These are phyloP conservation scores for Tillandsia leiboldiana DNA, from an alignment of 176 grass and related monocot species.

Conservation along the genomic window DNA sequence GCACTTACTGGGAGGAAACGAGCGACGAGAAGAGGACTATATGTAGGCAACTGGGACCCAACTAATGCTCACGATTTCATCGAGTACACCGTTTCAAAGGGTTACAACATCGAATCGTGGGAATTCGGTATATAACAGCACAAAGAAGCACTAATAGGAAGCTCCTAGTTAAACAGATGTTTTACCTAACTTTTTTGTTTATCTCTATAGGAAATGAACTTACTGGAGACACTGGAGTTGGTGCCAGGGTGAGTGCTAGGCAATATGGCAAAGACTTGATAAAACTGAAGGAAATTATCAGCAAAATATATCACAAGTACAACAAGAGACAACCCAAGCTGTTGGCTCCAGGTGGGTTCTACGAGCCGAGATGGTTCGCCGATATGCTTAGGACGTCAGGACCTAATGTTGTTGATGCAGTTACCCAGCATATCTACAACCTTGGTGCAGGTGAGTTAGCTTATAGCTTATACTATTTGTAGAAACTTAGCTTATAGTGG, in stretches of 20 bases:
- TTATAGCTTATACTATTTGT: too few relatives aligned
- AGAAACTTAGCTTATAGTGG: too few relatives aligned
- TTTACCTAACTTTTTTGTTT: not conserved
- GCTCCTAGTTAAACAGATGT: too few relatives aligned
- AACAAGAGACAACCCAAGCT: constrained; percentile 21
- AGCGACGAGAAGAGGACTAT: constrained; percentile 8
- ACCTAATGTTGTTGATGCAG: constrained; percentile 33
- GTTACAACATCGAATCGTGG: constrained; percentile 47
- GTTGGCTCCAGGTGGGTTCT: constrained; percentile 45
- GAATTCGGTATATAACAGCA: constrained; percentile 26
- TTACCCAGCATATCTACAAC: constrained; percentile 68
- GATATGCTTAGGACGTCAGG: constrained; percentile 45
- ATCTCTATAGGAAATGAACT: constrained; percentile 46
- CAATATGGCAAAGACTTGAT: constrained; percentile 37
- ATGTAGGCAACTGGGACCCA: constrained; percentile 35
- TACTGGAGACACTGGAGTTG: constrained; percentile 24
- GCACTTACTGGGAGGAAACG: constrained; percentile 38
- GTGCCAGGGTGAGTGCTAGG: constrained; percentile 34
- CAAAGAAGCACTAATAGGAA: too few relatives aligned
- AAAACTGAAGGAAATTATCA: constrained; percentile 20
- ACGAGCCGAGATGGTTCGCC: constrained; percentile 37
- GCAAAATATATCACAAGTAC: too few relatives aligned
- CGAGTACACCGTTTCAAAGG: constrained; percentile 30
- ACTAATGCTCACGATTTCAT: constrained; percentile 46
- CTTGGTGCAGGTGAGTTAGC: constrained; percentile 34